Evolutionary conservation across 192 early-diverging fungal species (phyloP).

Genomic region (Backusella sp.): DNA sequence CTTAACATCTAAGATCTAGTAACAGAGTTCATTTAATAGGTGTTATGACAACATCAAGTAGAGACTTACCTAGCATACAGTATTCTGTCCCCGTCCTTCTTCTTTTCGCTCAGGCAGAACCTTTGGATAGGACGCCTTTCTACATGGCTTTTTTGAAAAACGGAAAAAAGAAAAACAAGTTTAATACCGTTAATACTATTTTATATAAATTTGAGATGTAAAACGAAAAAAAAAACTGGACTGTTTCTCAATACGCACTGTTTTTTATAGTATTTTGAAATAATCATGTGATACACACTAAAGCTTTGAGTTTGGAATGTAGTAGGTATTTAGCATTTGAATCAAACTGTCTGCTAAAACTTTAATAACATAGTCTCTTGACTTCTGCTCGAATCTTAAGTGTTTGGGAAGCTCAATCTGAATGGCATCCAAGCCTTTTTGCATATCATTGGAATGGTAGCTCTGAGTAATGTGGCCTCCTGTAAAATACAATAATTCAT

Average conservation of each 20-base stretch:
- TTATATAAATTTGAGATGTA: not conserved
- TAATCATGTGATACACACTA: not conserved
- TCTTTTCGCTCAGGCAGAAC: not conserved
- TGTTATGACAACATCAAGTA: not conserved
- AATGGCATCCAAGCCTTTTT: not conserved
- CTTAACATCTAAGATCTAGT: not conserved
- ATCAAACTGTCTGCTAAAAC: not conserved
- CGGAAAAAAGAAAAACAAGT: not conserved
- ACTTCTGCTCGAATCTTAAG: not conserved
- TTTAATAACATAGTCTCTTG: not conserved
- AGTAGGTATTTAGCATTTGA: not conserved
- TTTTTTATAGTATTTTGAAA: not conserved
- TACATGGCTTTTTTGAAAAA: not conserved
- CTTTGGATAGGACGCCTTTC: not conserved
- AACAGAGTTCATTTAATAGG: not conserved
- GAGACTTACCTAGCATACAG: conserved; percentile 3
- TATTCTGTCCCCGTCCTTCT: not conserved
- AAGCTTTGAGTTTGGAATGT: conserved; percentile 3
- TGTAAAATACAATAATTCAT: not conserved
- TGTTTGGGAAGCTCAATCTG: conserved; percentile 6
- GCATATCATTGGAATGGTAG: not conserved
- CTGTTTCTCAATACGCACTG: too few species aligned
- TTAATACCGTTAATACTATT: not conserved
- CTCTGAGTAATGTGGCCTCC: not conserved
- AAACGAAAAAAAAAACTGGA: not conserved